A percentile compares a stretch with the other conserved stretches of the same genome.
Conservation (phyloP, 108 stramenopile species). For the Fragilariopsis cylindrus region DNA sequence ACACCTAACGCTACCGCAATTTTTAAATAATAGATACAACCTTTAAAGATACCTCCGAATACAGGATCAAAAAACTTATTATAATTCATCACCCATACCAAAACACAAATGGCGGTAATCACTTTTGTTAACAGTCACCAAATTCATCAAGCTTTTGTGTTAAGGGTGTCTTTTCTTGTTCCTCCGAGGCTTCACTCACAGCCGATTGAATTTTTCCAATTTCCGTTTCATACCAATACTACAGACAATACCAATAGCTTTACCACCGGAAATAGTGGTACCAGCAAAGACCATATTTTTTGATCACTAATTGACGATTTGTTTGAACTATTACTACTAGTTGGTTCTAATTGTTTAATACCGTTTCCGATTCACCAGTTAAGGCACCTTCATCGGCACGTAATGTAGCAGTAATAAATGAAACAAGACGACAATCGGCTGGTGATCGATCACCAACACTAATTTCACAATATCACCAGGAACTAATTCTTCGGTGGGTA, state of each 20-base stretch:
- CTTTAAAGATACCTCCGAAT: constrained; percentile 12
- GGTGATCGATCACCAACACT: constrained; percentile 80
- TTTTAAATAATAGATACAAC: constrained; percentile 38
- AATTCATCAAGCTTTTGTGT: constrained; percentile 90
- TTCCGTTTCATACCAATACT: constrained; percentile 87
- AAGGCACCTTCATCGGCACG: constrained; percentile 85
- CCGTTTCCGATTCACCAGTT: constrained; percentile 91
- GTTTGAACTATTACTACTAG: constrained; percentile 28
- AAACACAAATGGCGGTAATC: constrained; percentile 72
- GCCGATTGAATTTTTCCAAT: constrained; percentile 94
- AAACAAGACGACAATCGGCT: constrained; percentile 89
- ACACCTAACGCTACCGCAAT: constrained; percentile 88
- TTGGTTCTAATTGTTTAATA: constrained; percentile 70
- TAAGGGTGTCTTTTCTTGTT: constrained; percentile 87
- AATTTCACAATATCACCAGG: constrained; percentile 77
- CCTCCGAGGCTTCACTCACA: constrained; percentile 70
- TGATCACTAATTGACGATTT: constrained; percentile 79
- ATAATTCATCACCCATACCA: constrained; percentile 78
- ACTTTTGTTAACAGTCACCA: constrained; percentile 78
- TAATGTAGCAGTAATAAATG: constrained; percentile 55
- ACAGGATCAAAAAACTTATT: constrained; percentile 54
- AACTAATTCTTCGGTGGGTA: constrained; percentile 68
- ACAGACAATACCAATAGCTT: constrained; percentile 81
- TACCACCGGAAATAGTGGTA: constrained; percentile 90
- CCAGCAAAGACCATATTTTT: constrained; percentile 86